phyloP scores from a whole-genome alignment of 2,329 filamentous ascomycete genomes.

The Juglanconis juglandina region DNA sequence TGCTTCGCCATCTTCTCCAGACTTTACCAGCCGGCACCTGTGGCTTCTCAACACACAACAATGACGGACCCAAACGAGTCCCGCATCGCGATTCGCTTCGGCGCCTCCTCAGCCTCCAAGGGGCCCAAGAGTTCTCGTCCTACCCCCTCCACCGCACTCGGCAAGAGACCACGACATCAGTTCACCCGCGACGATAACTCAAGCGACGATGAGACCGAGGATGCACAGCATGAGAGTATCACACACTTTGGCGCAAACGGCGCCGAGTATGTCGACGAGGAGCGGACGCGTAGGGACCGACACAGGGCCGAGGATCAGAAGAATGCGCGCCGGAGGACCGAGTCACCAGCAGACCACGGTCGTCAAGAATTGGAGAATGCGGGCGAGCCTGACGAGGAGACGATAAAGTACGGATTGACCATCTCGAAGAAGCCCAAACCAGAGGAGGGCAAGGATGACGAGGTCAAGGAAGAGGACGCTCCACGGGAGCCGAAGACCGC shows the following conservation, averaged over 20 bases:
- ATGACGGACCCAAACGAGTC: slow-evolving; percentile 38
- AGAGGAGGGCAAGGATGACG: slow-evolving; percentile 39
- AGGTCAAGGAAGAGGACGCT: slow-evolving; percentile 35
- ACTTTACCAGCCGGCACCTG: not conserved
- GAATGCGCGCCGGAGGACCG: slow-evolving; percentile 1
- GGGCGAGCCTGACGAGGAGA: slow-evolving; percentile 30
- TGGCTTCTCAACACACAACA: not conserved
- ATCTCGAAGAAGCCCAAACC: slow-evolving; percentile 27
- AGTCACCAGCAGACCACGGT: not conserved
- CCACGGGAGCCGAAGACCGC: slow-evolving; percentile 24
- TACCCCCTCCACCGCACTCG: slow-evolving; percentile 41
- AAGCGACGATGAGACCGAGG: slow-evolving; percentile 7
- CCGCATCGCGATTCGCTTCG: slow-evolving; percentile 50
- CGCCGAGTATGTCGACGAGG: slow-evolving; percentile 13
- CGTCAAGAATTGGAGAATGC: slow-evolving; percentile 21
- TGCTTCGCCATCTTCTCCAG: not conserved
- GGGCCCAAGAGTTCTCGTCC: slow-evolving; percentile 24
- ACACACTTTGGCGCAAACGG: slow-evolving; percentile 18
- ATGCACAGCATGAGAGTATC: slow-evolving; percentile 13
- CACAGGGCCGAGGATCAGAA: not conserved
- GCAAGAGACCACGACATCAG: slow-evolving; percentile 45
- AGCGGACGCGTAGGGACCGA: not conserved
- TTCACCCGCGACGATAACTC: slow-evolving; percentile 41
- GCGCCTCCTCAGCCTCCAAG: slow-evolving; percentile 27
- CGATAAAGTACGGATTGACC: slow-evolving; percentile 36